phyloP scores from a whole-genome alignment of 768 basidiomycete genomes.

The Boletus rufocinnamomeus region DNA sequence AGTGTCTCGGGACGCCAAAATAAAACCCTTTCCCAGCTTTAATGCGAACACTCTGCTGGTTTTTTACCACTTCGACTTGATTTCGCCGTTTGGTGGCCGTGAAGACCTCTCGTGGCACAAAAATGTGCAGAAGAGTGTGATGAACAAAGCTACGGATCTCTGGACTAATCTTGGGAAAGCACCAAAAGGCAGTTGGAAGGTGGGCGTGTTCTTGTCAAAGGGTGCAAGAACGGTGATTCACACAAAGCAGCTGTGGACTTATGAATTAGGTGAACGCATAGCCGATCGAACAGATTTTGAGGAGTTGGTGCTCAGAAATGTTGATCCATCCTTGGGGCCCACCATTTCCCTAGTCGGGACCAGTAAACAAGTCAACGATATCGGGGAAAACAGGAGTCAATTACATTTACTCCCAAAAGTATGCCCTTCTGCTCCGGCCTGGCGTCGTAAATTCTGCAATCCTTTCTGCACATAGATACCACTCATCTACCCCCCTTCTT shows the following conservation, averaged over 20 bases:
- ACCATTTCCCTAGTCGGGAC: constrained; percentile 33
- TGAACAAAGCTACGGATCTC: constrained; percentile 51
- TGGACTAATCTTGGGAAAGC: constrained; percentile 76
- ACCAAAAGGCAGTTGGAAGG: constrained; percentile 70
- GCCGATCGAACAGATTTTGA: constrained; percentile 78
- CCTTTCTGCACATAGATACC: constrained; percentile 48
- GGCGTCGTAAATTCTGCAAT: not conserved
- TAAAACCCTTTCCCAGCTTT: constrained; percentile 8
- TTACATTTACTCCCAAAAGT: constrained; percentile 15
- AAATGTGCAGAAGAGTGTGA: constrained; percentile 45
- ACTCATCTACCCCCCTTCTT: constrained; percentile 46
- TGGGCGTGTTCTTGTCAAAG: constrained; percentile 35
- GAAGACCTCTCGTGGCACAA: constrained; percentile 31
- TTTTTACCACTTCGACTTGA: constrained; percentile 45
- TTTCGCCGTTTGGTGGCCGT: constrained; percentile 33
- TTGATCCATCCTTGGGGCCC: constrained; percentile 74
- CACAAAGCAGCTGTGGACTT: constrained; percentile 53
- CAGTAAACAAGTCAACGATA: constrained; percentile 20
- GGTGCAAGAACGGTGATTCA: constrained; percentile 8
- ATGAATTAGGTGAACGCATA: constrained; percentile 64
- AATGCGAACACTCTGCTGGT: constrained; percentile 31
- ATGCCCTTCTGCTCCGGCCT: not conserved
- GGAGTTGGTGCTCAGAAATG: constrained; percentile 70
- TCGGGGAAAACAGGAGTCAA: constrained; percentile 12
- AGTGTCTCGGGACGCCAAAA: constrained; percentile 11